Base-by-base conservation (phyloP, 2,329 filamentous ascomycete genomes). In the Talaromyces marneffei region DNA sequence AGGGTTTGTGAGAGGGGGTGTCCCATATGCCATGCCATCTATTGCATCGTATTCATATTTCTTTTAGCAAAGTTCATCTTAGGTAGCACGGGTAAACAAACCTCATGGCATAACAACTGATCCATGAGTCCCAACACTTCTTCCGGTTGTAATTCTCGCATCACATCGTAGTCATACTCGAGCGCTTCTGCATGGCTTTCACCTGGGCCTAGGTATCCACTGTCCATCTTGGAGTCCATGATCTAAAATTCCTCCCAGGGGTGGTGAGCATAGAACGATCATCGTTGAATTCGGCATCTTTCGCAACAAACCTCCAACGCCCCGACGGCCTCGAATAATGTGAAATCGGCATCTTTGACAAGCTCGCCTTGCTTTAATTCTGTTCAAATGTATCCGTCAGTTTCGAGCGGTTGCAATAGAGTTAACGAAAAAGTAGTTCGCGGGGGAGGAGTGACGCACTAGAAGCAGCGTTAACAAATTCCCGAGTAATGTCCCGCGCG, bases 191-290 rank as follows among this genome's bases (percentile, higher is more conserved):
- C 70, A 40, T 71, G 66, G 50, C 69, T 74, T 70, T 96, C 91
- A 31, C 87, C 89, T 7, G 88, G 85, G 20, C 85, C 82, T 6
- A 95, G 80, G 66, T 88, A 92, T 29, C 94, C 94, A 71, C 91
- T 97, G 75, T 99, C 94, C 94, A 99, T 99, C 77, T 97, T 99
- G 0, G 90, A 87, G 71, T 99, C 94, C 91, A 97, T 97, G 68
- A 99, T 96, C 94, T 99, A 69, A 57, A 27, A 18, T 16, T 25
- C 14, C 29, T 6, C 35, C n/a, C 39, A 20, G 18, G 25, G 25
- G 6, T 48, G 25, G 44, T 61, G 33, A 63, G 57, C 40, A 46
- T 39, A 20, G 10, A 33, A 20, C 29, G n/a, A 33, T 14, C 23
- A 29, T 48, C 8, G 35, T 37, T 29, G 14, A 20, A 29, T 18